Evolutionary conservation across 2,329 filamentous ascomycete genomes (phyloP).

Genomic region (Dothistroma septosporum): DNA sequence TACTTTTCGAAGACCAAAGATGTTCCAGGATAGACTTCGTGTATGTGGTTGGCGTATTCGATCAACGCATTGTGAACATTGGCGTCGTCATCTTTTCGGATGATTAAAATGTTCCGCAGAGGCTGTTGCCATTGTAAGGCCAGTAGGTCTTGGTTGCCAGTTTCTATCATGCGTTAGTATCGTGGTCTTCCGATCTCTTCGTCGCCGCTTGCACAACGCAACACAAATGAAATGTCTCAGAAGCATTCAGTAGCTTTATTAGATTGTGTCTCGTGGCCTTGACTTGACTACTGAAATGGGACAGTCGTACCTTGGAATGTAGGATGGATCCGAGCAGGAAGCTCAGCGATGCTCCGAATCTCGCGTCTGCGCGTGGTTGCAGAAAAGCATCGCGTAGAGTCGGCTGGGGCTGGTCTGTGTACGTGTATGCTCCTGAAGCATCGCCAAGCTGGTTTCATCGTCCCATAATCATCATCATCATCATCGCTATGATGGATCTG

Average conservation of each 20-base stretch:
- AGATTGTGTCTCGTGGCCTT: too few relatives aligned
- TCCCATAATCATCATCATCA: constrained; percentile 25
- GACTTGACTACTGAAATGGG: not conserved
- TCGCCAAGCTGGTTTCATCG: constrained; percentile 30
- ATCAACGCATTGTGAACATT: constrained; percentile 54
- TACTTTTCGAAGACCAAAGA: constrained; percentile 78
- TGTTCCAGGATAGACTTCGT: constrained; percentile 71
- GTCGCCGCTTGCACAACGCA: too few relatives aligned
- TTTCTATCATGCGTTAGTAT: constrained; percentile 45
- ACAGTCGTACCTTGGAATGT: constrained; percentile 55
- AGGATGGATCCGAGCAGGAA: constrained; percentile 58
- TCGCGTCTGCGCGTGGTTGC: constrained; percentile 44
- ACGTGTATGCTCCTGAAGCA: constrained; percentile 23
- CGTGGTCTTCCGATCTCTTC: too few relatives aligned
- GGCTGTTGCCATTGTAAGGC: constrained; percentile 64
- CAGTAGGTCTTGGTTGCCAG: constrained; percentile 56
- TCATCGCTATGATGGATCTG: not conserved
- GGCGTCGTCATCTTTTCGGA: constrained; percentile 61
- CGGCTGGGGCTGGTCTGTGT: constrained; percentile 13
- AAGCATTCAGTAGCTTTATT: too few relatives aligned
- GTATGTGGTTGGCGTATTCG: constrained; percentile 65
- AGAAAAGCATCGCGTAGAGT: constrained; percentile 44
- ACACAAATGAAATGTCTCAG: too few relatives aligned
- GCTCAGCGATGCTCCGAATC: constrained; percentile 49
- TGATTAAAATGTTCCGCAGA: constrained; percentile 64